Percentiles rank a stretch among this genome's conserved stretches.
Conservation (phyloP, 371 early-diverging fungal genomes). For the Mucor piriformis region DNA sequence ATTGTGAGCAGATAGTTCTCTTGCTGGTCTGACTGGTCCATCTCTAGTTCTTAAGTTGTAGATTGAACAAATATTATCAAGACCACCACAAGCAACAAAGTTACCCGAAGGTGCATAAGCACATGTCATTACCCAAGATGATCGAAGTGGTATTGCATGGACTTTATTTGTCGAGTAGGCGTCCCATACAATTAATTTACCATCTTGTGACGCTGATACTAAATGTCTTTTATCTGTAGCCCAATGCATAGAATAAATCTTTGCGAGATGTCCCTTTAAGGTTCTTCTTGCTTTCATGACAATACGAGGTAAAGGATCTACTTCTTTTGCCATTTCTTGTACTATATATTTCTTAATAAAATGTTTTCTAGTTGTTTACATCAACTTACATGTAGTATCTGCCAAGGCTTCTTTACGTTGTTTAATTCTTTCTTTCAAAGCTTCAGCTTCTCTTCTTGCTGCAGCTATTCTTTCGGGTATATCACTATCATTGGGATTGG, state of each 20-base stretch:
- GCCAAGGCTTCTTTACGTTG: constrained; percentile 88
- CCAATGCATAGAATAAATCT: constrained; percentile 99
- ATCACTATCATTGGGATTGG: constrained; percentile 47
- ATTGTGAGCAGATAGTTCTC: constrained; percentile 93
- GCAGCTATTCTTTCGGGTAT: constrained; percentile 88
- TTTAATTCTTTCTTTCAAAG: constrained; percentile 93
- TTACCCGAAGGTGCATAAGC: constrained; percentile 98
- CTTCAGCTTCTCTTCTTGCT: constrained; percentile 95
- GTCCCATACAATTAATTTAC: constrained; percentile 98
- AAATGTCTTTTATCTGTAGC: constrained; percentile 91
- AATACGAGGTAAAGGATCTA: constrained; percentile 81
- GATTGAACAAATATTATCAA: constrained; percentile 97
- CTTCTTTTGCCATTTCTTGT: constrained; percentile 49
- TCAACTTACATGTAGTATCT: constrained; percentile 88
- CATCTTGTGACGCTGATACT: constrained; percentile 98
- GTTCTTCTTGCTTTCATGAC: constrained; percentile 70
- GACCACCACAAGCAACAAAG: constrained; percentile 98
- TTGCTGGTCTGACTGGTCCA: constrained; percentile 88
- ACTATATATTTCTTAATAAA: constrained; percentile 31
- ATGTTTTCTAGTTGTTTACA: background rate
- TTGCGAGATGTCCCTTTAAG: constrained; percentile 97
- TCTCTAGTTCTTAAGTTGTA: constrained; percentile 93
- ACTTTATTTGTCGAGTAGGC: constrained; percentile 97
- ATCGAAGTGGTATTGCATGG: constrained; percentile 95
- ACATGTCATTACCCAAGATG: constrained; percentile 99